Percentiles rank a stretch among this genome's conserved stretches.
These are phyloP conservation scores for Solanum pinnatisectum DNA, from an alignment of 257 asterid species.

Conservation along the genomic window DNA sequence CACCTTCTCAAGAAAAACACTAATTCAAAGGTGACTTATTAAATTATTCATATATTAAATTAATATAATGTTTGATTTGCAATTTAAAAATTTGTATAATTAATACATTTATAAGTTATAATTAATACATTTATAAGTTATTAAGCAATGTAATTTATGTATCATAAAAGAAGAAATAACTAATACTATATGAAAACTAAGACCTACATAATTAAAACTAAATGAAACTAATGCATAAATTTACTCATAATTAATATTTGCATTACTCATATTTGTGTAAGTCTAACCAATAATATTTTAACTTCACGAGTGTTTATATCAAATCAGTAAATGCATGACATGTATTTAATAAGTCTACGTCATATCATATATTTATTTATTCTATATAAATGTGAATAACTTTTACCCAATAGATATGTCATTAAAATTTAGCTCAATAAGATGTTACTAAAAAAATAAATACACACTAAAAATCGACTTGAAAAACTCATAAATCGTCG, in stretches of 20 bases:
- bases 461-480: not conserved
- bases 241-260: too few species aligned
- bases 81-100: too few species aligned
- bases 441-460: not conserved
- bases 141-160: too few species aligned
- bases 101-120: too few species aligned
- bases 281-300: too few species aligned
- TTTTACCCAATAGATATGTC: not conserved
- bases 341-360: not conserved
- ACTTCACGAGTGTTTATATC: not conserved
- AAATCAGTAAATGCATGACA: not conserved
- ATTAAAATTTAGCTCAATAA: not conserved
- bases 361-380: not conserved
- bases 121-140: too few species aligned
- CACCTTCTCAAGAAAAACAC: not conserved
- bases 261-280: not conserved
- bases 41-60: too few species aligned
- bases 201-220: not conserved
- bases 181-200: too few species aligned
- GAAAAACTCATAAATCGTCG: not conserved
- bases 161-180: too few species aligned
- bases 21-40: too few species aligned
- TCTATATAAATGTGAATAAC: not conserved
- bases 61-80: too few species aligned
- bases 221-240: too few species aligned